Base-by-base conservation (phyloP, 352 stramenopile genomes). In the Pythium utonaiense region DNA sequence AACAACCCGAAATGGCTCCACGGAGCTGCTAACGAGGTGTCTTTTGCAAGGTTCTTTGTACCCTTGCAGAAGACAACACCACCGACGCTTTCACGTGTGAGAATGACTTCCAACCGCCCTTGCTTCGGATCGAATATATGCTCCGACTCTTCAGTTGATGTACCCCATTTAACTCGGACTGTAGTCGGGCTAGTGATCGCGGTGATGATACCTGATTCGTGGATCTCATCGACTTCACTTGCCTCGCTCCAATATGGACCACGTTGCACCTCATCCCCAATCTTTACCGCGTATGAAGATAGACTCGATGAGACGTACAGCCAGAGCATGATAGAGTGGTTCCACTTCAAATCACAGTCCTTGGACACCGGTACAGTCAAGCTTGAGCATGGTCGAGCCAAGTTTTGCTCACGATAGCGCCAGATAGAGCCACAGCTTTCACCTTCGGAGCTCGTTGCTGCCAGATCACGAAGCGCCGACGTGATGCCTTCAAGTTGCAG, bases 321-420 rank as follows among this genome's bases (percentile, higher is more conserved):
- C 83, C 83, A 93, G 1, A 91, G 64, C 78, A 88, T 81, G 22
- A 93, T 86, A 2, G 83, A 81, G 61, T 93, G 79, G 42, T 91
- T 88, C 77, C 82, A 91, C 24, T 59, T 58, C 14, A 91, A 55
- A 16, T 69, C 51, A 34, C 72, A 41, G 22, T 65, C 22, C 71
- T 60, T 44, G 64, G 30, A 33, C 3, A 67, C 70, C 10, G 77
- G 63, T 1, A 76, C 50, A 9, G 66, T 84, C 8, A 83, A 64
- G n/a, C 74, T 78, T 28, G 68, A 71, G 0, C 65, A 77, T 27
- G 71, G 60, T 28, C 71, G 56, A 17, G 71, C 67, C 25, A 91
- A 67, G 25, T 80, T 81, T 21, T 62, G 34, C 24, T 58, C 52
- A 4, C 57, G 44, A 34, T 52, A 34, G 1, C 19, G 50, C 36